Conservation (phyloP, 805 yeast genomes). For the Maudiozyma barnettii region DNA sequence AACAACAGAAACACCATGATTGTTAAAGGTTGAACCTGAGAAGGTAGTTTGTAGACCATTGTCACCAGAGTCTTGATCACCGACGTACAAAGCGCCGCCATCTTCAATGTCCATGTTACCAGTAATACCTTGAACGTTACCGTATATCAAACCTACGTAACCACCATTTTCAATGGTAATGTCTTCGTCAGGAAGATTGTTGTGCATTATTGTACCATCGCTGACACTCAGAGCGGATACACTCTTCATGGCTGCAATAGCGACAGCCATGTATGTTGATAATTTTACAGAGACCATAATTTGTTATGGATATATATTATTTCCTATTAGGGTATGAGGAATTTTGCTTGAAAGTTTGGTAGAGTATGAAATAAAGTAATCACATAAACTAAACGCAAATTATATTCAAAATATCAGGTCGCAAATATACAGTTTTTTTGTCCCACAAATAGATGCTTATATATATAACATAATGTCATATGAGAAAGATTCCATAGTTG, state of each 20-base stretch:
- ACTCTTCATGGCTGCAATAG: neutral
- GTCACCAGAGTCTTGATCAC: constrained; percentile 4
- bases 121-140: constrained; percentile 4
- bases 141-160: constrained; percentile 8
- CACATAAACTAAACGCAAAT: too few species aligned
- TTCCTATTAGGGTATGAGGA: neutral
- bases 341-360: neutral
- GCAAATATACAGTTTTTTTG: too few species aligned
- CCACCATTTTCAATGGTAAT: constrained; percentile 3
- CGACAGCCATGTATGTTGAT: neutral
- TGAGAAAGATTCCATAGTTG: too few species aligned
- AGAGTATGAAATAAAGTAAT: too few species aligned
- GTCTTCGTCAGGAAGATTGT: constrained; percentile 1
- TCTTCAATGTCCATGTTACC: constrained; percentile 1
- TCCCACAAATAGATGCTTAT: too few species aligned
- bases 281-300: neutral
- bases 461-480: too few species aligned
- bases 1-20: constrained; percentile 9
- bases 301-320: neutral
- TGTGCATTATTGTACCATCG: neutral
- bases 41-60: constrained; percentile 4
- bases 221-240: neutral
- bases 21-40: constrained; percentile 3
- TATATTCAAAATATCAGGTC: too few species aligned
- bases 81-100: constrained; percentile 9